Evolutionary conservation across 257 asterid species (phyloP), one percentile per base, ranked within the genome.

Genomic region (Fraxinus quadrangulata): DNA sequence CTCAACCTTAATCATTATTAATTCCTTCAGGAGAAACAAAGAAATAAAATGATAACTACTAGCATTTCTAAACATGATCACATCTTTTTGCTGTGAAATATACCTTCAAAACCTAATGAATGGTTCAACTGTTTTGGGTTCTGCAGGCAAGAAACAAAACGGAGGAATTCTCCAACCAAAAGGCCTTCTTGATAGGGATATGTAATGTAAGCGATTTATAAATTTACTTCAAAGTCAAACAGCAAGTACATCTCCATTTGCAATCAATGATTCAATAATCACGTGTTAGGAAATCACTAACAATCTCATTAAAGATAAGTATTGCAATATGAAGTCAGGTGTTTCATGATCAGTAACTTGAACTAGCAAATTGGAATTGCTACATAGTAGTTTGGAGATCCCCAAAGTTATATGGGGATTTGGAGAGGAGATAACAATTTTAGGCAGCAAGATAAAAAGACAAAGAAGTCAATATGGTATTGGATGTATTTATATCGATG

Each of bases 401-500:
- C 31, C 67, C n/a, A 37, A 14, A 28, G 54, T 54, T 68, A 59
- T 39, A 69, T 49, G 45, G n/a, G 59, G 63, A 37, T 26, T 39
- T 36, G 12, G 59, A 40, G 67, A 73, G 67, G 14, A 49, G 21
- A 39, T 28, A 40, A 40, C 47, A 40, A 11, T 40, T 40, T 61
- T 26, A 31, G 59, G 70, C 66, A 75, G 78, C 61, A 28, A 28
- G 33, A 69, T 49, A 67, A 54, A 75, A 49, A 39, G 69, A 68
- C 23, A 17, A 54, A 13, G 30, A 67, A 5, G 72, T 76, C 67
- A 76, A 14, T 26, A 56, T 83, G 30, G 61, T 8, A 59, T 40
- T 81, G 78, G 66, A n/a, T 6, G 21, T 56, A 56, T 73, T 54
- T 59, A 67, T 77, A 68, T 47, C 65, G 54, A 67, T 26, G 21